Evolutionary conservation across 2,329 filamentous ascomycete species (phyloP).

Genomic region (Cercospora sojina): DNA sequence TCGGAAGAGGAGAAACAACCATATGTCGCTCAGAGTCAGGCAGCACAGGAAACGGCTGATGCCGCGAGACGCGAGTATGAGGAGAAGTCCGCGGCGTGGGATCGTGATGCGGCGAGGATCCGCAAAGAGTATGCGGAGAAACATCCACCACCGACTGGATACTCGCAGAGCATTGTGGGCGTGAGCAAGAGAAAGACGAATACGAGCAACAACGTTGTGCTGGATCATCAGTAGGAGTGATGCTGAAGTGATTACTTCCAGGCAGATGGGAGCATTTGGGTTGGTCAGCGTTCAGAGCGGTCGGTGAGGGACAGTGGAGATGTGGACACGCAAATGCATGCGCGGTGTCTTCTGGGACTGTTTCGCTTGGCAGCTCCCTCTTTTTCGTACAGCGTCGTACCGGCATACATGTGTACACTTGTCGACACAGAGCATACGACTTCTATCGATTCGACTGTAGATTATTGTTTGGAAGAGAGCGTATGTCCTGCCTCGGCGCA

Average conservation of each 20-base stretch:
- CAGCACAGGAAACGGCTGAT: slow-evolving; percentile 66
- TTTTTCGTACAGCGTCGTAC: neutral
- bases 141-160: slow-evolving; percentile 28
- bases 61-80: slow-evolving; percentile 60
- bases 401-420: neutral
- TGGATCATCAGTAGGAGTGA: slow-evolving; percentile 29
- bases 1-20: slow-evolving; percentile 68
- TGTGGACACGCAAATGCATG: neutral
- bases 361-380: neutral
- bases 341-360: neutral
- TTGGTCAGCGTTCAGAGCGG: neutral
- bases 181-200: slow-evolving; percentile 36
- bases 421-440: neutral
- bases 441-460: neutral
- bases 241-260: neutral
- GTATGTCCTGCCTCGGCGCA: neutral
- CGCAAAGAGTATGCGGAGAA: slow-evolving; percentile 43
- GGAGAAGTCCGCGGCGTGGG: slow-evolving; percentile 67
- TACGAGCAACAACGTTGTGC: slow-evolving; percentile 34
- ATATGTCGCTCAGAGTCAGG: slow-evolving; percentile 71
- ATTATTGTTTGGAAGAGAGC: neutral
- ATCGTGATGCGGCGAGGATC: slow-evolving; percentile 58
- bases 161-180: slow-evolving; percentile 22
- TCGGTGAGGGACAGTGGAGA: neutral
- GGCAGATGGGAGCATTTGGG: neutral